These are phyloP conservation scores for Ophiostoma populinum DNA, from an alignment of 2,329 filamentous ascomycete genomes.

Conservation along the genomic window DNA sequence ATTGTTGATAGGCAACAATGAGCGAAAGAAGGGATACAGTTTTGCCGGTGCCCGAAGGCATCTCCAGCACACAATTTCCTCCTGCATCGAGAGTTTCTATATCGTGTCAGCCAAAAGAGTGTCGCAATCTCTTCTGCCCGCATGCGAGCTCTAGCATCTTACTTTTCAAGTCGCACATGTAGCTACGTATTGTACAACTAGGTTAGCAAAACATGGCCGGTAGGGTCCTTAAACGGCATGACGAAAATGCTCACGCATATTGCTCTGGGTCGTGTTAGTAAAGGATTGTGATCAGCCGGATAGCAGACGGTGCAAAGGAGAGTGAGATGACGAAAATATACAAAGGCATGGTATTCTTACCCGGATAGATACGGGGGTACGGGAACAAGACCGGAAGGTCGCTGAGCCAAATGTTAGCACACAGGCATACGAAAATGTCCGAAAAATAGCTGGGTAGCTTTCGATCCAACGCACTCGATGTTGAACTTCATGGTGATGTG, in stretches of 20 bases:
- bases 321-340: neutral
- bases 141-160: too few species aligned
- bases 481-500: constrained; percentile 28
- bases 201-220: too few species aligned
- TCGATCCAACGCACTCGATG: constrained; percentile 32
- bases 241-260: constrained; percentile 25
- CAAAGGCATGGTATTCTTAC: constrained; percentile 4
- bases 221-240: neutral
- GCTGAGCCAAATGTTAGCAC: constrained; percentile 20
- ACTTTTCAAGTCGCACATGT: constrained; percentile 43
- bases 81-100: constrained; percentile 71
- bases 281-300: neutral
- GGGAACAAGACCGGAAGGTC: constrained; percentile 40
- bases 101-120: constrained; percentile 4
- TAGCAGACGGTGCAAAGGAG: too few species aligned
- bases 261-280: constrained; percentile 23
- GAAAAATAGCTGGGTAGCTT: too few species aligned
- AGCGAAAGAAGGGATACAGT: constrained; percentile 88
- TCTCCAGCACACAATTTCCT: constrained; percentile 92
- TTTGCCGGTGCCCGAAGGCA: constrained; percentile 97
- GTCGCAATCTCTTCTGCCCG: neutral
- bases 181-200: constrained; percentile 18
- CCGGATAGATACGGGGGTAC: constrained; percentile 36
- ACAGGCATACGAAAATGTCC: neutral
- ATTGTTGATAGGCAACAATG: constrained; percentile 91